Conservation (phyloP, 2,329 filamentous ascomycete genomes). For the Paramyrothecium roridum region DNA sequence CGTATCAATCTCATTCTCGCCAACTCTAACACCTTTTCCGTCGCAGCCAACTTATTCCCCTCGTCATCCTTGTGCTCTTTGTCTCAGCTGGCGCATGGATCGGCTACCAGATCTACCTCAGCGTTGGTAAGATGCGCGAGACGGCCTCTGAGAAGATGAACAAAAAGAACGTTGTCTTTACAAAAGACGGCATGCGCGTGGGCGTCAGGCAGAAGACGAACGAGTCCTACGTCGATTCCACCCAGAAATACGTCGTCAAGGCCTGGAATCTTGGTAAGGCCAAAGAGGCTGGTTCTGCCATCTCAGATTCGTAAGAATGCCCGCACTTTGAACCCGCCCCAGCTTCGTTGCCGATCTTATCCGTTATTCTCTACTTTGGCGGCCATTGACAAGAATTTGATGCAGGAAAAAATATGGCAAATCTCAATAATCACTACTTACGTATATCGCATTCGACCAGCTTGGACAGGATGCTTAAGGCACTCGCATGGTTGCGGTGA, state of each 20-base stretch:
- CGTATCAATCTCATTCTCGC: not conserved
- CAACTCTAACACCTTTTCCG: not conserved
- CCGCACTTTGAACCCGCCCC: not conserved
- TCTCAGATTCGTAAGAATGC: conserved; percentile 8
- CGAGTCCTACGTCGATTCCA: conserved; percentile 71
- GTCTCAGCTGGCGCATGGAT: conserved; percentile 60
- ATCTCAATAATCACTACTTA: not conserved
- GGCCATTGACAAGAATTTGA: conserved; percentile 7
- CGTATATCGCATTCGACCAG: too few species aligned
- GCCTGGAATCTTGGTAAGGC: conserved; percentile 57
- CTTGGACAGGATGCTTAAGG: too few species aligned
- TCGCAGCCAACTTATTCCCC: conserved; percentile 60
- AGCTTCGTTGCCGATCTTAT: not conserved
- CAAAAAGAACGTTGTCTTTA: conserved; percentile 72
- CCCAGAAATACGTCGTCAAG: conserved; percentile 66
- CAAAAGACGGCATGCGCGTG: conserved; percentile 71
- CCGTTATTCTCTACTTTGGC: not conserved
- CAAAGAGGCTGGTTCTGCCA: conserved; percentile 4
- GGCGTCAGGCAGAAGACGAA: conserved; percentile 65
- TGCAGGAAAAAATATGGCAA: conserved; percentile 18
- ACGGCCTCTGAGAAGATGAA: conserved; percentile 68
- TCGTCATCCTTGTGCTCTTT: conserved; percentile 64
- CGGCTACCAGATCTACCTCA: conserved; percentile 70
- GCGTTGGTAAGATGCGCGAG: conserved; percentile 61
- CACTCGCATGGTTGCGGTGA: too few species aligned